Conservation (phyloP, 2,329 filamentous ascomycete species). For the Cladobotryum protrusum region DNA sequence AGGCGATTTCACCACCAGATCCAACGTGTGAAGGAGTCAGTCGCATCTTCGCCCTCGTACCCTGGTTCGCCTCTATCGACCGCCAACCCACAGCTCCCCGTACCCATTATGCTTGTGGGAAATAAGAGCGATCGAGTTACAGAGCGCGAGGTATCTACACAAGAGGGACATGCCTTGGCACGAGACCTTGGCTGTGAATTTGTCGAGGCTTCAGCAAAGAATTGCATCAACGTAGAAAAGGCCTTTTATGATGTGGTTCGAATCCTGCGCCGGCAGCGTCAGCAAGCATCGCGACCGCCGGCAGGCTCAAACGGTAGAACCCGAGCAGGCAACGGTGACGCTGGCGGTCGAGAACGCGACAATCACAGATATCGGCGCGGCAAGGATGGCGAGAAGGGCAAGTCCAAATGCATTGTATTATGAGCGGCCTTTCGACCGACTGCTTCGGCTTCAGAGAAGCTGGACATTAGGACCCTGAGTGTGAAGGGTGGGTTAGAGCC, state of each 20-base stretch:
- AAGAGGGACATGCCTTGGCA: slow-evolving; percentile 87
- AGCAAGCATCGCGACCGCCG: slow-evolving; percentile 42
- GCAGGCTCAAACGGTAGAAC: slow-evolving; percentile 32
- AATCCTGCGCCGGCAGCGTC: slow-evolving; percentile 77
- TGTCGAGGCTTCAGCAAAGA: slow-evolving; percentile 94
- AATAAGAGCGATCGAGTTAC: slow-evolving; percentile 98
- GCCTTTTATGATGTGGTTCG: slow-evolving; percentile 97
- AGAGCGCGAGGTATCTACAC: slow-evolving; percentile 91
- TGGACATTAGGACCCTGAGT: not conserved
- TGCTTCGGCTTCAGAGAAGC: slow-evolving; percentile 2
- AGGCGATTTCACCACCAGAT: slow-evolving; percentile 96
- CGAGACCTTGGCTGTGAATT: slow-evolving; percentile 93
- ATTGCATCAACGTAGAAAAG: slow-evolving; percentile 97
- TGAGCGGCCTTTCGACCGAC: slow-evolving; percentile 20
- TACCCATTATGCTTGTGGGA: slow-evolving; percentile 95
- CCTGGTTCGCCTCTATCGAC: slow-evolving; percentile 65
- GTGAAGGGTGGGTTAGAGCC: not conserved
- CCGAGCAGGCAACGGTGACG: slow-evolving; percentile 31
- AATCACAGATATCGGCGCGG: slow-evolving; percentile 25
- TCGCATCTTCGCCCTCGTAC: slow-evolving; percentile 68
- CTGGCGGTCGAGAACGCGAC: slow-evolving; percentile 26
- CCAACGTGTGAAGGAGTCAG: slow-evolving; percentile 91
- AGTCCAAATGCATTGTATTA: slow-evolving; percentile 35
- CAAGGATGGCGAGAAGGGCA: slow-evolving; percentile 31
- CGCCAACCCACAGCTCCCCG: slow-evolving; percentile 56